A percentile compares a stretch with the other conserved stretches of the same genome.
phyloP scores from a whole-genome alignment of 306 rosid genomes.

The Begonia masoniana region DNA sequence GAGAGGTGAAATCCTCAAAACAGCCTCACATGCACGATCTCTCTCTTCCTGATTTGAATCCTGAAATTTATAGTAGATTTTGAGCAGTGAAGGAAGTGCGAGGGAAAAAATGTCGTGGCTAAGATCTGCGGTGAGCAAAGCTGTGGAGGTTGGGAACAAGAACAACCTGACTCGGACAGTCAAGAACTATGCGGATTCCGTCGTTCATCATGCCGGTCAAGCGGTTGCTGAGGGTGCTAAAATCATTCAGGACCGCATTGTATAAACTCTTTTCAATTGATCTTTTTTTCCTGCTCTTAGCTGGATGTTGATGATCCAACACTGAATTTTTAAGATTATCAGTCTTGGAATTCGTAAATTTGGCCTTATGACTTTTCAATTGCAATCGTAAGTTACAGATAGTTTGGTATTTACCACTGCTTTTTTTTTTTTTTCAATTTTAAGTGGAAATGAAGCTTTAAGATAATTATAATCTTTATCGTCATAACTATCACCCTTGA shows the following conservation, averaged over 20 bases:
- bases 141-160: constrained; percentile 85
- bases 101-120: constrained; percentile 56
- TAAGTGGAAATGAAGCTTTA: too few relatives aligned
- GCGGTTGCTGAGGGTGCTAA: constrained; percentile 96
- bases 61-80: background rate
- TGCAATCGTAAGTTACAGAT: too few relatives aligned
- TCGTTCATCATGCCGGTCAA: constrained; percentile 98
- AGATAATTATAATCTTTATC: too few relatives aligned
- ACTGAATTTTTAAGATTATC: too few relatives aligned
- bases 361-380: too few relatives aligned
- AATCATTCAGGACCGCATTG: constrained; percentile 86
- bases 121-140: constrained; percentile 89
- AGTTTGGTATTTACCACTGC: too few relatives aligned
- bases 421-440: too few relatives aligned
- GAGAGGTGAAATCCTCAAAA: too few relatives aligned
- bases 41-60: constrained; percentile 1
- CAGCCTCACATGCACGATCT: background rate
- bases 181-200: constrained; percentile 88
- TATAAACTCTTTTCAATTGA: constrained; percentile 12
- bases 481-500: too few relatives aligned
- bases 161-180: constrained; percentile 93
- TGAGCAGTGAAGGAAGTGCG: background rate
- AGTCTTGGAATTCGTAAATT: too few relatives aligned
- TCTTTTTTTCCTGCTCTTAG: background rate
- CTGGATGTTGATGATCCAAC: too few relatives aligned